A percentile compares a stretch with the other conserved stretches of the same genome.
Evolutionary conservation across 2,329 filamentous ascomycete species (phyloP).

Genomic region (Aureobasidium zeae): DNA sequence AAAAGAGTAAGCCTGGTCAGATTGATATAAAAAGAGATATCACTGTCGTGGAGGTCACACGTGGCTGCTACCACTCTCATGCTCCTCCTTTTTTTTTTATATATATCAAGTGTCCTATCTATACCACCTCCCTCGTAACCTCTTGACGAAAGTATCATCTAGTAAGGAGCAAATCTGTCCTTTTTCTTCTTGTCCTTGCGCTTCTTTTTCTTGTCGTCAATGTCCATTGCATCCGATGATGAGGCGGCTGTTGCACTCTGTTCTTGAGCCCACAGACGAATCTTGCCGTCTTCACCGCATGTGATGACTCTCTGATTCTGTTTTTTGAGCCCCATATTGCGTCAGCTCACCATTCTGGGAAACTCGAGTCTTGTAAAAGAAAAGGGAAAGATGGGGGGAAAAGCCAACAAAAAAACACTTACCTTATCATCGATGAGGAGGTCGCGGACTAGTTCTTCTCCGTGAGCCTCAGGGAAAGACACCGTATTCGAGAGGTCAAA

Average conservation of each 20-base stretch:
- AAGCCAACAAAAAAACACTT: too few species aligned
- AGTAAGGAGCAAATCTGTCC: conserved; percentile 34
- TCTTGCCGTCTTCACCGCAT: conserved; percentile 41
- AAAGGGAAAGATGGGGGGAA: too few species aligned
- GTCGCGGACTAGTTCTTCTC: conserved; percentile 41
- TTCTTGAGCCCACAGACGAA: conserved; percentile 36
- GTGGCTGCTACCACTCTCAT: too few species aligned
- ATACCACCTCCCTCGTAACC: too few species aligned
- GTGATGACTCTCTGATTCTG: conserved; percentile 29
- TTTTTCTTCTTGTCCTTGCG: conserved; percentile 29
- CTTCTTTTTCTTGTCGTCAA: conserved; percentile 20
- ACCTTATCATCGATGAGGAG: conserved; percentile 30
- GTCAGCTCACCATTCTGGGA: too few species aligned
- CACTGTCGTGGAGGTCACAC: too few species aligned
- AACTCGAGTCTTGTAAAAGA: conserved; percentile 4
- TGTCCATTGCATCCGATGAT: conserved; percentile 16
- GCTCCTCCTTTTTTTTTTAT: too few species aligned
- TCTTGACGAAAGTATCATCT: too few species aligned
- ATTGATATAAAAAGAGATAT: too few species aligned
- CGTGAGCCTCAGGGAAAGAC: conserved; percentile 36
- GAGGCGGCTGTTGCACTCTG: neutral
- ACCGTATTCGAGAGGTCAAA: conserved; percentile 18
- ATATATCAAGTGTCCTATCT: too few species aligned
- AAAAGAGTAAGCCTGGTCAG: too few species aligned
- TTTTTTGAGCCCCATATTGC: neutral